phyloP scores from a whole-genome alignment of 164 flowering plant genomes.

The Tetrastigma voinierianum region DNA sequence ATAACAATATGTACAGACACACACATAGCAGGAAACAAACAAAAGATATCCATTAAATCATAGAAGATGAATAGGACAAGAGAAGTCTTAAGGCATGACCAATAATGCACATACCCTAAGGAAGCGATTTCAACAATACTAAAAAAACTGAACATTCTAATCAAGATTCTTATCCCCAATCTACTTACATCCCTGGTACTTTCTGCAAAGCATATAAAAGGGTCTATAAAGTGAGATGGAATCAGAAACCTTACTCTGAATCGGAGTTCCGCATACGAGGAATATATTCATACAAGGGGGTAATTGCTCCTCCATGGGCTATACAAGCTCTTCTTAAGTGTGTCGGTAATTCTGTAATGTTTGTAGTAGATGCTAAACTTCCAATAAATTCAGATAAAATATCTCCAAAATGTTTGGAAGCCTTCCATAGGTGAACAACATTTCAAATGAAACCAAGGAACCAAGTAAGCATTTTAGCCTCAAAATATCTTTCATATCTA shows the following conservation, averaged over 20 bases:
- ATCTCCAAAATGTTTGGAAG: slow-evolving; percentile 97
- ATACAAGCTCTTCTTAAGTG: slow-evolving; percentile 91
- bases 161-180: no score
- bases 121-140: no score
- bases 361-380: slow-evolving; percentile 70
- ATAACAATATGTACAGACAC: no score
- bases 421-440: slow-evolving; percentile 37
- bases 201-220: slow-evolving; percentile 4
- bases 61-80: no score
- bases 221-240: background rate
- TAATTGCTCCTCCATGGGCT: slow-evolving; percentile 68
- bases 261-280: slow-evolving; percentile 78
- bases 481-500: background rate
- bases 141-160: no score
- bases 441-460: slow-evolving; percentile 4
- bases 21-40: no score
- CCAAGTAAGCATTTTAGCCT: background rate
- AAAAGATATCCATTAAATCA: no score
- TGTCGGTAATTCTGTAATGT: slow-evolving; percentile 56
- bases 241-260: slow-evolving; percentile 52
- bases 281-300: slow-evolving; percentile 82
- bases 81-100: no score
- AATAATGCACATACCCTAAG: no score
- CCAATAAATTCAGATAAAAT: slow-evolving; percentile 77
- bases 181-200: background rate